Evolutionary conservation across 768 basidiomycete genomes (phyloP).

Genomic region (Piloderma croceum): DNA sequence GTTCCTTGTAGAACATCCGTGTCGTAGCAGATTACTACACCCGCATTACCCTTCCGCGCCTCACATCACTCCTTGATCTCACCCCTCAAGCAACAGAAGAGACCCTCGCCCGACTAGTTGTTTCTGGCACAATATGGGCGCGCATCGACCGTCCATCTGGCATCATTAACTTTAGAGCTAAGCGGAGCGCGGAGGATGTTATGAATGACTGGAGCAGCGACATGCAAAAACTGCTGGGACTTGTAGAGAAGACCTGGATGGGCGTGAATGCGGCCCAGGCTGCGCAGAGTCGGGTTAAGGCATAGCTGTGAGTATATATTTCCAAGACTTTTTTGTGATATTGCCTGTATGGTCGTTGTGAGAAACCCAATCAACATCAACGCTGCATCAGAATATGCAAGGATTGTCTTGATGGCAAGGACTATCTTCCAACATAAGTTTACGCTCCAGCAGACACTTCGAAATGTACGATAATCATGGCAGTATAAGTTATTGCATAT

Average conservation of each 20-base stretch:
- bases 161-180: slow-evolving; percentile 80
- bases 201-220: slow-evolving; percentile 99
- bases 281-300: slow-evolving; percentile 62
- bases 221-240: slow-evolving; percentile 83
- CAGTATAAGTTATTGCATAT: slow-evolving; percentile 9
- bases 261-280: slow-evolving; percentile 87
- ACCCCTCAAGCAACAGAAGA: slow-evolving; percentile 78
- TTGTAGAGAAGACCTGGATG: slow-evolving; percentile 99
- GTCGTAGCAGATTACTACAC: slow-evolving; percentile 94
- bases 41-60: slow-evolving; percentile 77
- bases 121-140: slow-evolving; percentile 89
- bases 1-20: slow-evolving; percentile 77
- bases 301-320: too few relatives aligned
- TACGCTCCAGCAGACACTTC: too few relatives aligned
- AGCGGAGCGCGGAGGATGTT: slow-evolving; percentile 81
- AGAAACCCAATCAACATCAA: too few relatives aligned
- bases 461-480: too few relatives aligned
- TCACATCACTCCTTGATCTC: slow-evolving; percentile 85
- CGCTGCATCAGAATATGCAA: too few relatives aligned
- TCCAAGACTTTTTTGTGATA: too few relatives aligned
- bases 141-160: slow-evolving; percentile 89
- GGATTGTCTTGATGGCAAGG: too few relatives aligned
- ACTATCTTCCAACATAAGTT: too few relatives aligned
- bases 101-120: slow-evolving; percentile 83
- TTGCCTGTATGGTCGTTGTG: too few relatives aligned